Base-by-base conservation (phyloP, 2,329 filamentous ascomycete genomes). In the Fusarium nelsonii region DNA sequence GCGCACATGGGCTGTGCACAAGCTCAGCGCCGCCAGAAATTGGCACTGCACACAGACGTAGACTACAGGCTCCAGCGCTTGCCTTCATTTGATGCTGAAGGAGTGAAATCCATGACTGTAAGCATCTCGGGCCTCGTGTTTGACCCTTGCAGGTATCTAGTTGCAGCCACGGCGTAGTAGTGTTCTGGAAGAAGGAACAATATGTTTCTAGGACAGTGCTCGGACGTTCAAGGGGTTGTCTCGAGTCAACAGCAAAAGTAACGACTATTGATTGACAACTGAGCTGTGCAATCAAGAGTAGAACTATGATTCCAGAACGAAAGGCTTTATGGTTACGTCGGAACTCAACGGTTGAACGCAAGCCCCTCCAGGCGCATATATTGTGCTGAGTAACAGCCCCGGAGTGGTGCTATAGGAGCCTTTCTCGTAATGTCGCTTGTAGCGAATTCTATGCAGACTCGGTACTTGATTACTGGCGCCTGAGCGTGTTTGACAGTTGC, bases 121-220 rank as follows among this genome's bases (percentile, higher is more conserved):
- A 11, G 33, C 26, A 8, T 28, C 18, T 23, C 12, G 34, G 18
- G 23, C 33, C 20, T 34, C 54, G 23, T 28, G 20, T 50, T 14
- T n/a, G 43, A 44, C 45, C 58, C 20, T 28, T 33, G 20, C 23
- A 46, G 37, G 39, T 40, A 50, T 33, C 65, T 60, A 28, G n/a
- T 62, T 69, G 34, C 33, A 30, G 65, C 53, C 49, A 68, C 46
- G 34, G n/a, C 30, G n/a, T 50, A 50, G 50, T 52, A 55, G 32
- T 23, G 30, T 65, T 61, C 20, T 33, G 56, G 12, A 44, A 33
- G 39, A 20, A 37, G 37, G 16, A 33, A 32, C 16, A 30, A 66
- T 12, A 36, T 15, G 36, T 55, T 37, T 20, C 32, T 14, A 23
- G 51, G 36, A 46, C 26, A 61, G 63, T 46, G 58, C 30, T 37